Percentiles rank a stretch among this genome's conserved stretches.
These are phyloP conservation scores for Cystoderma amianthinum DNA, from an alignment of 768 basidiomycete genomes.

Conservation along the genomic window DNA sequence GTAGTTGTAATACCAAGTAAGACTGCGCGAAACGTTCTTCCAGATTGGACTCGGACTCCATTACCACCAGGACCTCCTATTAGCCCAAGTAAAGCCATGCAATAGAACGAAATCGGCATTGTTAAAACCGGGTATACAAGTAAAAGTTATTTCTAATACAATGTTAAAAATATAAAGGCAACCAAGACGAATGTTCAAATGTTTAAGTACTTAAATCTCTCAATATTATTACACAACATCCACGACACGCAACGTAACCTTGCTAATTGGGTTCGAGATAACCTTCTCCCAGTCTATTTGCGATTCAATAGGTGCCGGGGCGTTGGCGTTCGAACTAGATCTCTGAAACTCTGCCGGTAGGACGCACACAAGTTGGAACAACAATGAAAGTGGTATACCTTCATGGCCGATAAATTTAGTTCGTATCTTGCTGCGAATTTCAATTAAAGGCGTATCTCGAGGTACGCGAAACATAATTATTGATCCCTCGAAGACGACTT, in stretches of 20 bases:
- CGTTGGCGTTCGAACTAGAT: neutral
- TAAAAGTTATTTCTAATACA: too few species aligned
- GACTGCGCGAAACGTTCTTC: slow-evolving; percentile 36
- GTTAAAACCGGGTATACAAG: too few species aligned
- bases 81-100: neutral
- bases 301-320: slow-evolving; percentile 30
- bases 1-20: slow-evolving; percentile 5
- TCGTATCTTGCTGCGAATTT: slow-evolving; percentile 47
- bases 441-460: slow-evolving; percentile 33
- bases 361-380: slow-evolving; percentile 49
- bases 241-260: slow-evolving; percentile 52
- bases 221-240: slow-evolving; percentile 21
- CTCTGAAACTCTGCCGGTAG: slow-evolving; percentile 29
- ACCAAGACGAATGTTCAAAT: too few species aligned
- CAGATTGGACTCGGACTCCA: slow-evolving; percentile 75
- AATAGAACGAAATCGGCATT: too few species aligned
- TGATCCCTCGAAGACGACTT: slow-evolving; percentile 53
- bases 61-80: slow-evolving; percentile 60
- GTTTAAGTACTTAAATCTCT: too few species aligned
- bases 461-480: slow-evolving; percentile 54
- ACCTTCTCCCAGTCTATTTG: slow-evolving; percentile 52
- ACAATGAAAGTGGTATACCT: slow-evolving; percentile 39
- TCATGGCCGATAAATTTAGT: slow-evolving; percentile 65
- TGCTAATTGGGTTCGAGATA: slow-evolving; percentile 31
- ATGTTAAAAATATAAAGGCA: too few species aligned